Conservation (phyloP, 306 rosid species). For the Fagus crenata region DNA sequence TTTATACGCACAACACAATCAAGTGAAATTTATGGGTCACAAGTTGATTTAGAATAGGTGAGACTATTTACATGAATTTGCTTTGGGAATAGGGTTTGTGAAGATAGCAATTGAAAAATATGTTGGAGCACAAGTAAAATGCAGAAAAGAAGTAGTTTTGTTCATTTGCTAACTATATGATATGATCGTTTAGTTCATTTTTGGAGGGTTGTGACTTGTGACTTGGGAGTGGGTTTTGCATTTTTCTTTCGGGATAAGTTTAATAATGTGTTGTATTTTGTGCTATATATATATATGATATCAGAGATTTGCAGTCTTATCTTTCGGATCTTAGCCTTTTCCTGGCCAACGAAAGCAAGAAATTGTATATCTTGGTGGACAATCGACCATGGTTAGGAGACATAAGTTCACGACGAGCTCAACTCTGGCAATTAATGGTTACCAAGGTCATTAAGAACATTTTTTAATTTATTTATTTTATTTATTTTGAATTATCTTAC, state of each 20-base stretch:
- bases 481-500: slow-evolving; percentile 27
- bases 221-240: slow-evolving; percentile 4
- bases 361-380: slow-evolving; percentile 80
- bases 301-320: slow-evolving; percentile 97
- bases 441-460: slow-evolving; percentile 62
- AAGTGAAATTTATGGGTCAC: slow-evolving; percentile 8
- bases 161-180: slow-evolving; percentile 8
- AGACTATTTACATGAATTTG: slow-evolving; percentile 1
- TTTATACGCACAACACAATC: background rate
- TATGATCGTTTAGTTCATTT: slow-evolving; percentile 4
- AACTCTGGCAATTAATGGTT: slow-evolving; percentile 95
- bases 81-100: background rate
- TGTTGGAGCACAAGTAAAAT: background rate
- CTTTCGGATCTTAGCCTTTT: slow-evolving; percentile 85
- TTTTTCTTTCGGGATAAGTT: slow-evolving; percentile 8
- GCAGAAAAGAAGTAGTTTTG: background rate
- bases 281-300: slow-evolving; percentile 19
- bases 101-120: background rate
- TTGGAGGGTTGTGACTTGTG: background rate
- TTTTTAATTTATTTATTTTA: no score
- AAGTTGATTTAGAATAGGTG: background rate
- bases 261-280: slow-evolving; percentile 22
- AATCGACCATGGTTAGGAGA: slow-evolving; percentile 91
- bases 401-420: slow-evolving; percentile 69
- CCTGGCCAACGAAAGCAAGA: slow-evolving; percentile 71